phyloP scores from a whole-genome alignment of 1,139 yeast genomes.

The Saccharomyces hybrid region DNA sequence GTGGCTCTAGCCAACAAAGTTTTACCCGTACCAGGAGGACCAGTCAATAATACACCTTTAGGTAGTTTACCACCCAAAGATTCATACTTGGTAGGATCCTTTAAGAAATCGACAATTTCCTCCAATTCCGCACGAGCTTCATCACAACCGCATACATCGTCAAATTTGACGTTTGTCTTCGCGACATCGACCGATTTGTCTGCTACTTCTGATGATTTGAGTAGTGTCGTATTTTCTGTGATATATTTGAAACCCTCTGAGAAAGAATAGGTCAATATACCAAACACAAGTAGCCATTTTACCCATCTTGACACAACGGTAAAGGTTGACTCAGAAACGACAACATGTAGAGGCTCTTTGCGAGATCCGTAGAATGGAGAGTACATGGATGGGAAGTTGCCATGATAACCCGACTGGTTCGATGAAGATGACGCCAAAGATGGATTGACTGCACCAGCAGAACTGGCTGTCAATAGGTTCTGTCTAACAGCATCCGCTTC shows the following conservation, averaged over 20 bases:
- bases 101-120: slow-evolving; percentile 92
- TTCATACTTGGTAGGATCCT: slow-evolving; percentile 93
- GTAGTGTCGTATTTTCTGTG: slow-evolving; percentile 76
- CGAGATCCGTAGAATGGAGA: slow-evolving; percentile 35
- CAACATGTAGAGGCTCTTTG: slow-evolving; percentile 77
- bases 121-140: slow-evolving; percentile 96
- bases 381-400: slow-evolving; percentile 29
- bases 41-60: slow-evolving; percentile 91
- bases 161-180: slow-evolving; percentile 79
- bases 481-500: slow-evolving; percentile 53
- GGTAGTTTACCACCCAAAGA: slow-evolving; percentile 96
- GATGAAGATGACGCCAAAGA: slow-evolving; percentile 23
- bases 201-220: slow-evolving; percentile 67
- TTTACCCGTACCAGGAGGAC: slow-evolving; percentile 99
- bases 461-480: slow-evolving; percentile 28
- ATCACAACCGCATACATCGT: slow-evolving; percentile 95
- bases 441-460: slow-evolving; percentile 31
- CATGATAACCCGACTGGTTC: slow-evolving; percentile 17
- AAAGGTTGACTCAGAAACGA: slow-evolving; percentile 76
- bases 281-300: slow-evolving; percentile 82
- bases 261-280: slow-evolving; percentile 63
- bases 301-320: slow-evolving; percentile 79
- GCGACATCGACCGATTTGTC: slow-evolving; percentile 78
- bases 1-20: slow-evolving; percentile 95
- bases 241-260: slow-evolving; percentile 68